Conservation (phyloP, 768 basidiomycete genomes). For the Roridomyces roridus region DNA sequence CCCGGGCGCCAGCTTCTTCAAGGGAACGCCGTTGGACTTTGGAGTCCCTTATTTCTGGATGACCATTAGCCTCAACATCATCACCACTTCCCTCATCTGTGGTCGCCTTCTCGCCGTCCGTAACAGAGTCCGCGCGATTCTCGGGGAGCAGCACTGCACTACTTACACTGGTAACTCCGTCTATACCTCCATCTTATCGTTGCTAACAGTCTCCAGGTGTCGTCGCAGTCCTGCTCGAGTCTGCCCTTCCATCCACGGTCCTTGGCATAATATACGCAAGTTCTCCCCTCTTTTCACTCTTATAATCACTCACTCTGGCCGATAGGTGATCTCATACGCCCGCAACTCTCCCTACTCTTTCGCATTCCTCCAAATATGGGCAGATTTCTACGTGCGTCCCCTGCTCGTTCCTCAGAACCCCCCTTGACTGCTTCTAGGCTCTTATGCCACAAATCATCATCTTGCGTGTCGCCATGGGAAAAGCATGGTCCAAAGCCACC, state of each 20-base stretch:
- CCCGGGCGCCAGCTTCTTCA: constrained; percentile 36
- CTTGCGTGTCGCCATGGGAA: constrained; percentile 26
- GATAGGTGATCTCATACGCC: constrained; percentile 30
- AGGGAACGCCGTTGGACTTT: constrained; percentile 32
- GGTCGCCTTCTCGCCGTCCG: constrained; percentile 31
- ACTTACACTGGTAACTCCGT: constrained; percentile 31
- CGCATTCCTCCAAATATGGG: constrained; percentile 38
- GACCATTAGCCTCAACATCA: constrained; percentile 38
- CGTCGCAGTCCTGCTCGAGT: constrained; percentile 37
- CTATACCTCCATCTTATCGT: background rate
- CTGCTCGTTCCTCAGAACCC: background rate
- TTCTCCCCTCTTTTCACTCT: background rate
- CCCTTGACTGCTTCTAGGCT: constrained; percentile 5
- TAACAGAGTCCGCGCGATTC: constrained; percentile 21
- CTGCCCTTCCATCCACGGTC: constrained; percentile 36
- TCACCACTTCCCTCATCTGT: constrained; percentile 38
- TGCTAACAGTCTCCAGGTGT: constrained; percentile 14
- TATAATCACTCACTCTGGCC: no score
- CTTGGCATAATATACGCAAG: constrained; percentile 35
- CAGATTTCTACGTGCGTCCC: constrained; percentile 37
- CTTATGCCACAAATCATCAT: constrained; percentile 28
- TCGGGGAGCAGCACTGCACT: constrained; percentile 30
- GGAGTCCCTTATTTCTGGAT: constrained; percentile 38
- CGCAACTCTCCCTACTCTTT: constrained; percentile 31
- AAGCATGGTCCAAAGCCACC: constrained; percentile 24